These are phyloP conservation scores for Suhomyces panamericanus DNA, from an alignment of 1,139 yeast species.

Conservation along the genomic window DNA sequence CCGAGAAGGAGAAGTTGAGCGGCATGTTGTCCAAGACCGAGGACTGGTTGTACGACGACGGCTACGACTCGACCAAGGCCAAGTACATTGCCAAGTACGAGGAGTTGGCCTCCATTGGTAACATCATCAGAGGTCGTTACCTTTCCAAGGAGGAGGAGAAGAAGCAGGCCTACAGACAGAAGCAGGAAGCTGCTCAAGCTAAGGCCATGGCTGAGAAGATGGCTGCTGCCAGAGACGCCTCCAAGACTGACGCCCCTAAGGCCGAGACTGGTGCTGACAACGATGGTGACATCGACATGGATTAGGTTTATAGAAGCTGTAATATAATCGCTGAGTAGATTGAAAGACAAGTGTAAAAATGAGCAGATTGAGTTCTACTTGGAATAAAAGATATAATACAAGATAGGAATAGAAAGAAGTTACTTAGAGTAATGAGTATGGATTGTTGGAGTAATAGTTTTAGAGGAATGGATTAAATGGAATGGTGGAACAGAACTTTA, in stretches of 20 bases:
- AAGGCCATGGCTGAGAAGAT: conserved; percentile 89
- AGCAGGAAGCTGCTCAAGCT: conserved; percentile 84
- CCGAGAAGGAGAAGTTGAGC: conserved; percentile 79
- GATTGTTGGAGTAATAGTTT: too few species aligned
- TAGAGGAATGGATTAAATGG: too few species aligned
- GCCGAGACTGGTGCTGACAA: conserved; percentile 26
- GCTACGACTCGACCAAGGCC: conserved; percentile 95
- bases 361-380: too few species aligned
- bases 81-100: conserved; percentile 97
- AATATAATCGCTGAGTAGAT: conserved; percentile 3
- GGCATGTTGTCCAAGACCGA: conserved; percentile 82
- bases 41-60: conserved; percentile 98
- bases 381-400: too few species aligned
- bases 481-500: too few species aligned
- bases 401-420: too few species aligned
- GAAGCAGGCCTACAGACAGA: conserved; percentile 83
- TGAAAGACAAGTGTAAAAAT: background rate
- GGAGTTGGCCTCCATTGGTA: conserved; percentile 93
- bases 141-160: conserved; percentile 93
- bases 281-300: conserved; percentile 43
- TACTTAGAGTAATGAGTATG: too few species aligned
- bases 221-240: conserved; percentile 71
- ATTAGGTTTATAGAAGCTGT: conserved; percentile 13
- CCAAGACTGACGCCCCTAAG: conserved; percentile 27
- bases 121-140: conserved; percentile 93